Base-by-base conservation (phyloP, 2,329 filamentous ascomycete species). In the Claviceps sp. region DNA sequence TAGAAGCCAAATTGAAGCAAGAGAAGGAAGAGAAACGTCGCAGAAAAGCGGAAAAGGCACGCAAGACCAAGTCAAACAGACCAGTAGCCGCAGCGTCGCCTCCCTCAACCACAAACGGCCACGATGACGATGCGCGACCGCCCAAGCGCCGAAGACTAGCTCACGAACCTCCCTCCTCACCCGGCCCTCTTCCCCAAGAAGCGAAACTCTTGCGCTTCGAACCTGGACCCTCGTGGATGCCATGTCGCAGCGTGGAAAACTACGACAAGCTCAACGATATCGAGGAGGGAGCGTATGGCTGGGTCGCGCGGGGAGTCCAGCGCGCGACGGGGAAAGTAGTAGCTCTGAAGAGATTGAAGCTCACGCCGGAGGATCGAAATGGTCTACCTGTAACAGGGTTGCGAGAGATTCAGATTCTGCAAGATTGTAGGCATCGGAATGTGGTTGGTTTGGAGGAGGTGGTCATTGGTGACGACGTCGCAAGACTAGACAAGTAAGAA, bases 211-310 rank as follows among this genome's bases (percentile, higher is more conserved):
- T 96, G 43, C 81, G 85, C 11, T 90, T 94, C 62, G 77, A 85
- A 10, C 10, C 50, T 13, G 73, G 75, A 14, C 77, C 78, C 10
- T 68, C 72, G 58, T 95, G 89, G 81, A 77, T 80, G 49, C 74
- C 71, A 53, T 86, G 85, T 62, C 77, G 86, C 55, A 87, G 87
- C 64, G 85, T 95, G 26, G 85, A 91, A 62, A 84, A 88, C 63
- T 98, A 90, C 70, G 87, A 96, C 62, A 86, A 87, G 59, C 75
- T 98, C 53, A 98, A 98, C 67, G 87, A 93, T 65, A 98, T 98
- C 61, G 93, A 97, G 68, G 93, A 98, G 71, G 93, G 93, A 39
- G 89, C 89, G 8, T 98, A 98, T 68, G 93, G 93, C 46, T 91
- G 84, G 79, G 93, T 98, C 4, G 90, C 90, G 51, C 78, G 93